phyloP scores from a whole-genome alignment of 2,329 filamentous ascomycete species.

The Xylaria sp. region DNA sequence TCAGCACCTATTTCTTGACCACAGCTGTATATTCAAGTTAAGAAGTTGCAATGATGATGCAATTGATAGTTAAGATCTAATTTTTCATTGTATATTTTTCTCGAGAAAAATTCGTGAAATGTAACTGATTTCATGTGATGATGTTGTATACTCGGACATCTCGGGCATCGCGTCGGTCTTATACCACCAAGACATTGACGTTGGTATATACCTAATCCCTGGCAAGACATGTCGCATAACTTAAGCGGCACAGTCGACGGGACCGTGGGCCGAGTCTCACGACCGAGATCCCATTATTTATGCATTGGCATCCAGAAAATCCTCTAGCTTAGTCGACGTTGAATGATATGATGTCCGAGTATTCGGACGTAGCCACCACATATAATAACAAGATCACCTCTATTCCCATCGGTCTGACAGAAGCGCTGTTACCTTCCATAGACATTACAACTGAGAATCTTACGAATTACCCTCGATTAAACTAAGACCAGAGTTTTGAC shows the following conservation, averaged over 20 bases:
- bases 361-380: neutral
- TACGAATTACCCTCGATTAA: neutral
- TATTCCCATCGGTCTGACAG: neutral
- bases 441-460: neutral
- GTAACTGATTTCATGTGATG: neutral
- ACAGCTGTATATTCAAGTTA: neutral
- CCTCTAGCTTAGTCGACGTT: neutral
- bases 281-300: neutral
- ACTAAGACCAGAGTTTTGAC: neutral
- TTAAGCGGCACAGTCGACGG: neutral
- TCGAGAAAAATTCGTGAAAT: neutral
- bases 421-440: neutral
- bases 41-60: neutral
- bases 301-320: neutral
- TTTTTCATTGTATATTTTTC: neutral
- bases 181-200: neutral
- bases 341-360: neutral
- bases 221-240: neutral
- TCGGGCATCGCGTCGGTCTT: neutral
- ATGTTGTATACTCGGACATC: neutral
- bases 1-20: no score
- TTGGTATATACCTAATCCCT: neutral
- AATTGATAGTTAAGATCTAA: neutral
- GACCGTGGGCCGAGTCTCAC: neutral
- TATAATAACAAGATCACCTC: slow-evolving; percentile 8